Evolutionary conservation across 495 filamentous ascomycete species (phyloP).

Genomic region (Articulospora tetracladia): DNA sequence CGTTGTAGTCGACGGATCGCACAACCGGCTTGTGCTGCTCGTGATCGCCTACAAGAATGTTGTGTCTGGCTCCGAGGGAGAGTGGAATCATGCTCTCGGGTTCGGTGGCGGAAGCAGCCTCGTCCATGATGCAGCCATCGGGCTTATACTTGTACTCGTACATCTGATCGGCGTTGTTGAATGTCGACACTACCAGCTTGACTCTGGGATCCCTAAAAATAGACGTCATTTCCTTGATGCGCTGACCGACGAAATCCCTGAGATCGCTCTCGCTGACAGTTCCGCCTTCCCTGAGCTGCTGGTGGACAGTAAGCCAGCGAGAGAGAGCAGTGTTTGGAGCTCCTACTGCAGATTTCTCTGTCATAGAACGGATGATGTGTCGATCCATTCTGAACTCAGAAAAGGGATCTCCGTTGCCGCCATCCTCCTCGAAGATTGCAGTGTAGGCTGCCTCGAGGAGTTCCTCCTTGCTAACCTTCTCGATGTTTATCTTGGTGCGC

Average conservation of each 20-base stretch:
- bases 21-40: slow-evolving; percentile 6
- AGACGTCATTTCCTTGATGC: not conserved
- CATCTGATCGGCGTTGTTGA: slow-evolving; percentile 4
- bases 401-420: too few species aligned
- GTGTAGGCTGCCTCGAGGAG: not conserved
- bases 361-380: not conserved
- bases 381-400: not conserved
- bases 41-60: slow-evolving; percentile 4
- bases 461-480: not conserved
- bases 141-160: not conserved
- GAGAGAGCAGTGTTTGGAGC: not conserved
- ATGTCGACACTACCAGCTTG: slow-evolving; percentile 2
- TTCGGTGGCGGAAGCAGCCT: slow-evolving; percentile 1
- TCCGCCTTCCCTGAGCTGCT: not conserved
- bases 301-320: not conserved
- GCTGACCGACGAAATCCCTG: not conserved
- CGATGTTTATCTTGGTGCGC: not conserved
- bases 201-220: slow-evolving; percentile 2
- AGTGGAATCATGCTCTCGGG: slow-evolving; percentile 1
- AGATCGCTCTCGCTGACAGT: not conserved
- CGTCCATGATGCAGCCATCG: not conserved
- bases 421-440: not conserved
- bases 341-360: not conserved
- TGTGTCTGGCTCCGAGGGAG: not conserved
- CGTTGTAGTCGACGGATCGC: not conserved